These are phyloP conservation scores for Thalassiosira mediterranea DNA, from an alignment of 352 stramenopile species.

Conservation along the genomic window DNA sequence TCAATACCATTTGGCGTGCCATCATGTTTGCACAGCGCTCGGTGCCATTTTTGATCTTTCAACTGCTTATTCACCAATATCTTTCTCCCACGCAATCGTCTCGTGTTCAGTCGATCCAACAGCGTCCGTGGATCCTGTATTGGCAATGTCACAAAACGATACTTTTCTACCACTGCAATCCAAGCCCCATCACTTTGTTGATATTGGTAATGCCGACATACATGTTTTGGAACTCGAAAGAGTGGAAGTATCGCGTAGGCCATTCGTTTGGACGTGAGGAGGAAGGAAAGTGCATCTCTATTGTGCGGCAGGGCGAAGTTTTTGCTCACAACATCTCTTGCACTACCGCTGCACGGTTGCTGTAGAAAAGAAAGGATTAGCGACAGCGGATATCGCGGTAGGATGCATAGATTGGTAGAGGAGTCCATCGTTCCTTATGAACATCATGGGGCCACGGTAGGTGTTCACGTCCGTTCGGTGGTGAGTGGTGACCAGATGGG, in stretches of 20 bases:
- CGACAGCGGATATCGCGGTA: conserved; percentile 60
- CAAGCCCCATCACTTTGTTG: conserved; percentile 3
- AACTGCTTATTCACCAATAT: conserved; percentile 13
- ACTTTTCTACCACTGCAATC: conserved; percentile 43
- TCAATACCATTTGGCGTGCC: too few relatives aligned
- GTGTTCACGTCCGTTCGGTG: too few relatives aligned
- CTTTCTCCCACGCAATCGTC: conserved; percentile 51
- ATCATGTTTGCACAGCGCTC: too few relatives aligned
- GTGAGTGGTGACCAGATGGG: too few relatives aligned
- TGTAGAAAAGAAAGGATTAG: conserved; percentile 71
- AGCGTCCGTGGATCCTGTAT: conserved; percentile 68
- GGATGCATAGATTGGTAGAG: conserved; percentile 21
- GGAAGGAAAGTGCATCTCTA: conserved; percentile 63
- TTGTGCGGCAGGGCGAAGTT: conserved; percentile 29
- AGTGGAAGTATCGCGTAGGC: conserved; percentile 59
- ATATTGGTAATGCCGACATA: conserved; percentile 22
- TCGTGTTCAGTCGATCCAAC: conserved; percentile 74
- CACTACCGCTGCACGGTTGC: conserved; percentile 22
- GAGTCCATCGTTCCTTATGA: background rate
- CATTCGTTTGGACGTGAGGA: conserved; percentile 64
- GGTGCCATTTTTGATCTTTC: too few relatives aligned
- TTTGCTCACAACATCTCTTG: background rate
- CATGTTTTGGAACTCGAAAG: conserved; percentile 52
- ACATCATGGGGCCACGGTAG: too few relatives aligned
- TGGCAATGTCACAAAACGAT: conserved; percentile 64